A percentile compares a stretch with the other conserved stretches of the same genome.
Evolutionary conservation across 2,329 filamentous ascomycete species (phyloP).

Genomic region (Cordyceps farinosa): DNA sequence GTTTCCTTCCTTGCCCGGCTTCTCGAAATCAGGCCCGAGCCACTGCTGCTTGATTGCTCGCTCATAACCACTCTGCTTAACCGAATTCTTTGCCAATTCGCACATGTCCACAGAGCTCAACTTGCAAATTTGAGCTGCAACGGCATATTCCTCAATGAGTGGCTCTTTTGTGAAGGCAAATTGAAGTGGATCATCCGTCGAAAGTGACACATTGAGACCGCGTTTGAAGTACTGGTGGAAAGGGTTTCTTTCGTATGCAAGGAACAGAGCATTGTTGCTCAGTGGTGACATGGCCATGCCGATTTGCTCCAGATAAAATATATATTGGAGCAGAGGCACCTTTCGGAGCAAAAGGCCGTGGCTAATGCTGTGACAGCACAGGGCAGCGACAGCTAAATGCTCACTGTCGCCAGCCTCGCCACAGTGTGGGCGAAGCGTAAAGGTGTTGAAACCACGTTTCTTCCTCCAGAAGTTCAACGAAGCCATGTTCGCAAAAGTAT

Average conservation of each 20-base stretch:
- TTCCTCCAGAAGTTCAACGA: constrained; percentile 91
- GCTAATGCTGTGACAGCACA: constrained; percentile 95
- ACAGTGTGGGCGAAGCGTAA: constrained; percentile 87
- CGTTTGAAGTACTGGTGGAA: constrained; percentile 95
- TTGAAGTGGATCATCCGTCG: constrained; percentile 93
- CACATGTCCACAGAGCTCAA: constrained; percentile 97
- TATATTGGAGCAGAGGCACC: constrained; percentile 89
- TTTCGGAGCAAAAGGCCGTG: constrained; percentile 91
- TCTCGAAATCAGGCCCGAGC: constrained; percentile 75
- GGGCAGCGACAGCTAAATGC: constrained; percentile 83
- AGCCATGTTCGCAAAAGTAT: constrained; percentile 88
- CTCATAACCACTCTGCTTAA: constrained; percentile 93
- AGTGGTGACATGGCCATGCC: constrained; percentile 99
- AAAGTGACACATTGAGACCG: constrained; percentile 91
- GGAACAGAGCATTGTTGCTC: constrained; percentile 94
- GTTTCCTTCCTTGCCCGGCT: constrained; percentile 80
- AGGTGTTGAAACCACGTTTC: constrained; percentile 91
- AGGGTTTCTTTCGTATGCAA: constrained; percentile 95
- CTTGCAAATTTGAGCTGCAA: constrained; percentile 98
- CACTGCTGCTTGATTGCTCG: constrained; percentile 84
- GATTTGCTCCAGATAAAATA: constrained; percentile 97
- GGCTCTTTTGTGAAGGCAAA: constrained; percentile 99
- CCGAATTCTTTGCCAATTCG: constrained; percentile 92
- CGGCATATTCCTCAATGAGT: constrained; percentile 95
- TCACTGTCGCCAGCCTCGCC: constrained; percentile 97